Percentiles rank a stretch among this genome's conserved stretches.
Conservation (phyloP, 345 rosid genomes). For the Geranium brycei region DNA sequence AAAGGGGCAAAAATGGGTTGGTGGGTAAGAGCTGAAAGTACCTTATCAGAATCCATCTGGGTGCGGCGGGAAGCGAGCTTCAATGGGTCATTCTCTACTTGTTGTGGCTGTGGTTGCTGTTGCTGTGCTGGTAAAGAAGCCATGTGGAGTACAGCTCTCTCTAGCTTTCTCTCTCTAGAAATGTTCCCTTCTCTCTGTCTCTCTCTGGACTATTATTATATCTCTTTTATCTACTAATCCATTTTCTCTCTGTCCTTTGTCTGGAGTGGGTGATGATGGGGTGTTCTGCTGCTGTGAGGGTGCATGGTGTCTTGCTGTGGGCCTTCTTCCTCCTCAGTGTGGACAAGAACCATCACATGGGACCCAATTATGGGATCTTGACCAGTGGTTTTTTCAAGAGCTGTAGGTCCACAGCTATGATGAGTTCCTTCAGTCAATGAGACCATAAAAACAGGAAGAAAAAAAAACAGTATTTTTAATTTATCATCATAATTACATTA, state of each 20-base stretch:
- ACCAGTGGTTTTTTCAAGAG: not conserved
- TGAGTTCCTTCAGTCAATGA: not conserved
- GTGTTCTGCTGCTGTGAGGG: not conserved
- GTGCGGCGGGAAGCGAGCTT: slow-evolving; percentile 21
- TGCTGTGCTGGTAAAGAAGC: slow-evolving; percentile 36
- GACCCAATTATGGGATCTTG: not conserved
- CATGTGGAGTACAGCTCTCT: slow-evolving; percentile 43
- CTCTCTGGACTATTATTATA: slow-evolving; percentile 14
- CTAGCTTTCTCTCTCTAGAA: slow-evolving; percentile 11
- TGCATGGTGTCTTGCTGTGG: not conserved
- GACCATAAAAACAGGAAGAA: too few species aligned
- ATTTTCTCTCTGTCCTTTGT: not conserved
- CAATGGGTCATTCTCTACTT: slow-evolving; percentile 21
- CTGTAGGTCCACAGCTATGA: not conserved
- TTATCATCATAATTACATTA: too few species aligned
- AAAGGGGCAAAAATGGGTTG: not conserved
- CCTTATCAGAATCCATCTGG: slow-evolving; percentile 42
- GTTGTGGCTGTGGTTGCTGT: slow-evolving; percentile 13
- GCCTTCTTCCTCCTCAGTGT: not conserved
- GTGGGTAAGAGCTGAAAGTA: not conserved
- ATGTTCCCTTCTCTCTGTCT: slow-evolving; percentile 2
- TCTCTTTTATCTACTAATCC: slow-evolving; percentile 5
- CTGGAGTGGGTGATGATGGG: not conserved
- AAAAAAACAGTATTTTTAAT: not conserved
- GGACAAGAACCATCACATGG: not conserved